A percentile compares a stretch with the other conserved stretches of the same genome.
These are phyloP conservation scores for Penicillium odoratum DNA, from an alignment of 495 filamentous ascomycete species.

Conservation along the genomic window DNA sequence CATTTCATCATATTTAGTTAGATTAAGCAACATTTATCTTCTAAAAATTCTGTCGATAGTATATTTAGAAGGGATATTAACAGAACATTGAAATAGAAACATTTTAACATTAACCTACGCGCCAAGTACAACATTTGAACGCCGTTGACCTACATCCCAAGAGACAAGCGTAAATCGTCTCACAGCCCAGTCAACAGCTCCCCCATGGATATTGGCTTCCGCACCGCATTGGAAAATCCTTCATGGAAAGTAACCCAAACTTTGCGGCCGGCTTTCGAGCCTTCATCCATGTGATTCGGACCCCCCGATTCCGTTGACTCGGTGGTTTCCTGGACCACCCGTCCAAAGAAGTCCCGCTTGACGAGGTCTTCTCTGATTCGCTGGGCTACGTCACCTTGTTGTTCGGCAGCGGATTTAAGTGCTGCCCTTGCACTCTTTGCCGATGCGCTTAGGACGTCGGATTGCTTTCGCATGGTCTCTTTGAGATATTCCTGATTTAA, in stretches of 20 bases:
- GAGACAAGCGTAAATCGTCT: constrained; percentile 4
- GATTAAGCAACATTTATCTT: not conserved
- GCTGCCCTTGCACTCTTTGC: constrained; percentile 31
- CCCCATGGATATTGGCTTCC: constrained; percentile 83
- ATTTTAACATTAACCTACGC: not conserved
- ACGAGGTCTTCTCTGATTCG: constrained; percentile 37
- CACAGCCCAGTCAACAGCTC: constrained; percentile 67
- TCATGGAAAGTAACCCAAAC: constrained; percentile 96
- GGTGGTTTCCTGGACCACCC: constrained; percentile 56
- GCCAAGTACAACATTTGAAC: not conserved
- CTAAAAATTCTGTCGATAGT: not conserved
- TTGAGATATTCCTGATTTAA: constrained; percentile 85
- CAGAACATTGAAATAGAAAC: not conserved
- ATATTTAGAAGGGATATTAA: not conserved
- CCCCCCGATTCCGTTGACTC: constrained; percentile 21
- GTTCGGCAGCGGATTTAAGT: constrained; percentile 33
- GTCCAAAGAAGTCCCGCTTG: constrained; percentile 91
- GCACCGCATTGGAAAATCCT: constrained; percentile 94
- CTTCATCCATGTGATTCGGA: constrained; percentile 30
- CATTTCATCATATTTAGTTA: not conserved
- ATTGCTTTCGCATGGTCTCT: constrained; percentile 59
- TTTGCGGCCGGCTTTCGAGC: constrained; percentile 50
- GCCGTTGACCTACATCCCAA: not conserved
- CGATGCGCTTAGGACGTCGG: constrained; percentile 50
- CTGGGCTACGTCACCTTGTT: constrained; percentile 41